Evolutionary conservation across 768 basidiomycete species (phyloP), one percentile per base, ranked within the genome.

Genomic region (Trametes elegans): DNA sequence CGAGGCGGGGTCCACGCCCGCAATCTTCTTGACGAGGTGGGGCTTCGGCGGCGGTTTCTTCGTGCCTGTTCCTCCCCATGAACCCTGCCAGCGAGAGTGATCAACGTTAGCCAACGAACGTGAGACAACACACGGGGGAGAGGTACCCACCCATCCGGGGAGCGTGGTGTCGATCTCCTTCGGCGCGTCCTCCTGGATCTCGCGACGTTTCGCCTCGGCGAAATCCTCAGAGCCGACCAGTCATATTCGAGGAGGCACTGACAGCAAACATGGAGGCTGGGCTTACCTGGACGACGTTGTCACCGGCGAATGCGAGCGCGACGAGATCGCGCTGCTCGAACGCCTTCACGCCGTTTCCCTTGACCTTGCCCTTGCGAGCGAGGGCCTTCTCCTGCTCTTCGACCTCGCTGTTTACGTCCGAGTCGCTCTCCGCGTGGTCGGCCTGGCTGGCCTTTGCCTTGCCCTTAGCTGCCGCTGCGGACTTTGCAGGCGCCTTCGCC

Each of bases 241-340:
- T n/a, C n/a, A n/a, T n/a, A n/a, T n/a, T n/a, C n/a, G n/a, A n/a
- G n/a, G n/a, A n/a, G n/a, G n/a, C n/a, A n/a, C n/a, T n/a, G 24
- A 10, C 10, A 6, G 26, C 24, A 16, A 3, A 3, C 8, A 43
- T 43, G 26, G 7, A 16, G 13, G 41, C 13, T 19, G 18, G 24
- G 16, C 84, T 29, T 64, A 93, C 93, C 72, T 89, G 85, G 6
- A 97, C 85, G 28, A 98, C 96, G 60, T 98, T 92, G 70, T 99
- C 97, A 2, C 93, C 95, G 1, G 95, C 96, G 74, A 99, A 99
- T 0, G 97, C 97, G 50, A 85, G 84, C 1, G 94, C 90, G 11
- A 99, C 94, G 11, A 98, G 76, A 61, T 98, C 93, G 34, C 91
- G 79, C 69, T 98, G 96, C 68, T 90, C 78, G 72, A 98, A 93